Conservation (phyloP, 2,329 filamentous ascomycete species). For the Cyphellophora europaea region DNA sequence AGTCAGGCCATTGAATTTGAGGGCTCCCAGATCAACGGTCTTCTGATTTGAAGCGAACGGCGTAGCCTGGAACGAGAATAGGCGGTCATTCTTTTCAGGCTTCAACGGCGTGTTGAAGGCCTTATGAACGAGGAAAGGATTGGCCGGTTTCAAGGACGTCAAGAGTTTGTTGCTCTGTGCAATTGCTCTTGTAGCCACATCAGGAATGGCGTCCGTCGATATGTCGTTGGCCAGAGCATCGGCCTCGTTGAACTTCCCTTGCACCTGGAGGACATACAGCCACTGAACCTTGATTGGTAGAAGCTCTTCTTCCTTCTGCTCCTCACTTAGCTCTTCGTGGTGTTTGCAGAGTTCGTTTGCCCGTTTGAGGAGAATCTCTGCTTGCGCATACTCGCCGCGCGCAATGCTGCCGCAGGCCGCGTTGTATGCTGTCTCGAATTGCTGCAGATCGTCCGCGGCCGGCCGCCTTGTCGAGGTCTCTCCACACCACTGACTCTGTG, state of each 20-base stretch:
- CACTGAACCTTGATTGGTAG: constrained; percentile 53
- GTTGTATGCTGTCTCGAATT: constrained; percentile 58
- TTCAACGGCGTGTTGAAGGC: constrained; percentile 42
- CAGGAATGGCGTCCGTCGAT: constrained; percentile 42
- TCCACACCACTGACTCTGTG: constrained; percentile 53
- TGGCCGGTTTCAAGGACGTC: constrained; percentile 34
- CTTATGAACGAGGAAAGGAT: constrained; percentile 51
- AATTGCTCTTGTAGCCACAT: constrained; percentile 49
- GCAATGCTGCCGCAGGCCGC: constrained; percentile 55
- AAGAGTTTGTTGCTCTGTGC: constrained; percentile 51
- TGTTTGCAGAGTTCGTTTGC: constrained; percentile 53
- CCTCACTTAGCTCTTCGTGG: constrained; percentile 48
- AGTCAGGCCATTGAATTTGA: constrained; percentile 49
- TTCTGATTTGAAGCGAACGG: constrained; percentile 45
- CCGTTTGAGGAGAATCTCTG: constrained; percentile 48
- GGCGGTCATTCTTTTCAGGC: constrained; percentile 42
- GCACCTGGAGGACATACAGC: constrained; percentile 47
- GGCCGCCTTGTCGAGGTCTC: constrained; percentile 44
- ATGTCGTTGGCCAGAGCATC: constrained; percentile 42
- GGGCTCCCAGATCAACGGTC: constrained; percentile 48
- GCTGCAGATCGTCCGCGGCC: constrained; percentile 50
- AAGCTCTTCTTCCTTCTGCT: constrained; percentile 50
- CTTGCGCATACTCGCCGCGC: constrained; percentile 48
- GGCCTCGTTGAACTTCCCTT: constrained; percentile 48
- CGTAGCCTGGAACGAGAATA: constrained; percentile 50